Evolutionary conservation across 495 filamentous ascomycete species (phyloP), one percentile per base, ranked within the genome.

Genomic region (Penicillium canariense): DNA sequence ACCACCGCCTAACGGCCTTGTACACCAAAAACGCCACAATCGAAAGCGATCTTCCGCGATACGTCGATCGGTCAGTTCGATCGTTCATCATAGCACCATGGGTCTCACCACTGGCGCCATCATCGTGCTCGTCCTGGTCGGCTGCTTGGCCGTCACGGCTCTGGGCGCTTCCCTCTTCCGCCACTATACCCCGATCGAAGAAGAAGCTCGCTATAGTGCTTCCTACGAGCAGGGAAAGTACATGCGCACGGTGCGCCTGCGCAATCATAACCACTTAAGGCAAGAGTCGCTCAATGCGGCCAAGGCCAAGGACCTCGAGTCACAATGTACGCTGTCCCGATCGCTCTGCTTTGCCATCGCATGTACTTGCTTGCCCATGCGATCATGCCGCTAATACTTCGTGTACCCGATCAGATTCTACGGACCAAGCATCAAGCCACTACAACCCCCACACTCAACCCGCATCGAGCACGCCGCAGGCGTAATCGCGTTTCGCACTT

Each of bases 41-140:
- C n/a, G 18, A 25, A 42, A 14, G 12, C 38, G 12, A 12, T 5
- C 38, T 22, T 5, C 25, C 22, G 10, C 7, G 14, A 22, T 14
- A 26, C 28, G 14, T 40, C 43, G 22, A 34, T 55, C 38, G 15
- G 42, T 57, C 23, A 14, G 26, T 9, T 34, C 15, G 22, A 52
- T 22, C 23, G 10, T 35, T 23, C 22, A 5, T 26, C 36, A 14
- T 14, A 12, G n/a, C 58, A 58, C 31, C 18, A 73, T 72, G 69
- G 63, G 30, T 18, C 64, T 76, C 52, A 60, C 63, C 45, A 59
- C 50, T 28, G 36, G 65, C 10, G 71, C 70, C 34, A 61, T 76
- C 58, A 76, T 76, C 47, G 73, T 74, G 44, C 73, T 76, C 50
- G 71, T 76, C 39, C 67, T 76, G 15, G 69, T 71, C 43, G 66